phyloP scores from a whole-genome alignment of 2,329 filamentous ascomycete species.

The Fusarium veterinarium region DNA sequence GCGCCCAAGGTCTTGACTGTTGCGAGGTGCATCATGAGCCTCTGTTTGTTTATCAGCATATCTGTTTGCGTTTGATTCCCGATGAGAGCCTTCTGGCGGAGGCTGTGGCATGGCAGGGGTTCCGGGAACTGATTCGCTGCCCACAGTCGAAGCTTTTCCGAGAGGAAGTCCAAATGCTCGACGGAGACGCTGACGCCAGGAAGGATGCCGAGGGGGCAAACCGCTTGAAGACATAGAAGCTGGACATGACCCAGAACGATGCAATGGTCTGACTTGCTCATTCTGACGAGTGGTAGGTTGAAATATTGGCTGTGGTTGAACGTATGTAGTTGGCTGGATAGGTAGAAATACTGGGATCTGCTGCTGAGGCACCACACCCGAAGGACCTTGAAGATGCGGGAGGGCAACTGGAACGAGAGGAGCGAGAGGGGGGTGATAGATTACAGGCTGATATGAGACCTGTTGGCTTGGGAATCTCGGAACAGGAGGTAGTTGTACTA shows the following conservation, averaged over 20 bases:
- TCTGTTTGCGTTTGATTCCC: background rate
- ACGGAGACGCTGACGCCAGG: slow-evolving; percentile 46
- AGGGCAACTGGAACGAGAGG: background rate
- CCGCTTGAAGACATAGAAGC: slow-evolving; percentile 1
- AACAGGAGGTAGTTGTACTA: slow-evolving; percentile 31
- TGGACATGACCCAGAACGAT: background rate
- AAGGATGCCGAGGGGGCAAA: slow-evolving; percentile 29
- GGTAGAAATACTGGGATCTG: slow-evolving; percentile 15
- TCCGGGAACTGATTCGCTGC: slow-evolving; percentile 39
- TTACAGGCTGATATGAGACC: slow-evolving; percentile 33
- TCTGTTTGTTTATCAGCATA: background rate
- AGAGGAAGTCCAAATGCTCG: slow-evolving; percentile 45
- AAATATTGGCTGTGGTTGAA: background rate
- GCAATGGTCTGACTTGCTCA: background rate
- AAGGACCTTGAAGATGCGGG: slow-evolving; percentile 2
- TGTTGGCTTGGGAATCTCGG: slow-evolving; percentile 23
- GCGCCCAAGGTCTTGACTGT: background rate
- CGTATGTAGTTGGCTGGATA: background rate
- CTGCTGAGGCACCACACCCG: background rate
- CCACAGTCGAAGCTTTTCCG: slow-evolving; percentile 52
- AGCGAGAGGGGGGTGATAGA: slow-evolving; percentile 17
- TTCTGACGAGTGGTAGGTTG: background rate
- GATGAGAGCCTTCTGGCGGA: background rate
- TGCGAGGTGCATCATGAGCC: background rate
- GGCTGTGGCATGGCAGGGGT: slow-evolving; percentile 13